Evolutionary conservation across 2,329 filamentous ascomycete genomes (phyloP).

Genomic region (Colletotrichum salicis): DNA sequence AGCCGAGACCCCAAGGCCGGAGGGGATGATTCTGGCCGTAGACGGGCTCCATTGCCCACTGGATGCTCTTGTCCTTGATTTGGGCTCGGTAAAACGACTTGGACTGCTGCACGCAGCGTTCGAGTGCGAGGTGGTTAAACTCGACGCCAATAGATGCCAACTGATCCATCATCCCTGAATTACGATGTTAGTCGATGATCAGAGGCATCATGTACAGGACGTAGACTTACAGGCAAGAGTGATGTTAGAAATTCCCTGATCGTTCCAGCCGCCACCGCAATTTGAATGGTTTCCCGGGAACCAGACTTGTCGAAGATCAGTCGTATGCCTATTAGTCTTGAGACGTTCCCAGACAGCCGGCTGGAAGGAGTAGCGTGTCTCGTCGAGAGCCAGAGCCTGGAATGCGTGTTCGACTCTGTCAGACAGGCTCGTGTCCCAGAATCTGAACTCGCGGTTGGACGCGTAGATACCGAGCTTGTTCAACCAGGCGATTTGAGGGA

Average conservation of each 20-base stretch:
- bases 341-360: conserved; percentile 65
- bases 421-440: conserved; percentile 65
- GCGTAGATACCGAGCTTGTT: conserved; percentile 58
- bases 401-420: conserved; percentile 66
- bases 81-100: conserved; percentile 41
- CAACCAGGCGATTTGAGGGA: conserved; percentile 58
- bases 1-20: conserved; percentile 60
- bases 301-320: conserved; percentile 65
- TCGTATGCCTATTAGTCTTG: conserved; percentile 48
- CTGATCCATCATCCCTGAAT: conserved; percentile 66
- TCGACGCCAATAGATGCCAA: conserved; percentile 62
- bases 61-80: conserved; percentile 32
- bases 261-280: conserved; percentile 74
- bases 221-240: conserved; percentile 50
- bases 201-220: neutral
- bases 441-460: conserved; percentile 60
- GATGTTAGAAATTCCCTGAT: conserved; percentile 56
- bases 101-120: conserved; percentile 50
- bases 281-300: conserved; percentile 79
- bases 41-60: conserved; percentile 61
- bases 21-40: conserved; percentile 58
- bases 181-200: neutral
- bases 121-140: conserved; percentile 55
- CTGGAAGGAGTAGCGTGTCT: conserved; percentile 64
- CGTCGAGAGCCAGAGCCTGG: conserved; percentile 68